Base-by-base conservation (phyloP, 768 basidiomycete genomes). In the Macrolepiota albuminosa region DNA sequence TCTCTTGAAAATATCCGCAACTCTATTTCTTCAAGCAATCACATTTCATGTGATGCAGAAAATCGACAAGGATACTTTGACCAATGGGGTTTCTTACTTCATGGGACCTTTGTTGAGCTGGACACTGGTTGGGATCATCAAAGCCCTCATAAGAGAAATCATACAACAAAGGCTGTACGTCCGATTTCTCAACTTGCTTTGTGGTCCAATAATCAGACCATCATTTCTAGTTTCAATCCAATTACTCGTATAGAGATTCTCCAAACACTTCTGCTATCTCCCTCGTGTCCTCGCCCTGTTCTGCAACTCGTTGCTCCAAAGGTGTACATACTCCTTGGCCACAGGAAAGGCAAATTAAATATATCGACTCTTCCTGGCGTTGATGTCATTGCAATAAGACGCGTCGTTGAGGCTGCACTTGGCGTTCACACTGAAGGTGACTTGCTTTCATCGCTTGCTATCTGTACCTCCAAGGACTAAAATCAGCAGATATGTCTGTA, bases 21-120 rank as follows among this genome's bases (percentile, higher is more conserved):
- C 84, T 0, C 71, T 93, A 36, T 85, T 93, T 61, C 75, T 81
- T 9, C 80, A 84, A 50, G 89, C 90, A 4, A 84, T 90, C 42
- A 67, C 71, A 36, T 71, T 76, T 5, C 73, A 76, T 39, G 64
- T 74, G 11, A 74, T 78, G 21, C 73, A 80, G 43, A 84, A 84
- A 64, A 82, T 91, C 58, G 88, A 91, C 61, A 78, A 71, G 51
- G 90, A 91, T 31, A 78, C 80, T 21, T 71, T 93, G 24, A 81
- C 80, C 69, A 92, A 88, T 62, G 91, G 91, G 1, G 78, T 91
- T 39, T 85, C 87, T 6, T 93, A 89, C 70, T 92, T 93, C 65
- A 81, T 85, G 24, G 83, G 84, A 5, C 83, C 86, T 0, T 73
- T 93, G 21, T 76, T 93, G 43, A 86, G 83, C 62, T 93, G 91